Evolutionary conservation across 2,329 filamentous ascomycete species (phyloP), one percentile per base, ranked within the genome.

Genomic region (Ophiostoma ulmi): DNA sequence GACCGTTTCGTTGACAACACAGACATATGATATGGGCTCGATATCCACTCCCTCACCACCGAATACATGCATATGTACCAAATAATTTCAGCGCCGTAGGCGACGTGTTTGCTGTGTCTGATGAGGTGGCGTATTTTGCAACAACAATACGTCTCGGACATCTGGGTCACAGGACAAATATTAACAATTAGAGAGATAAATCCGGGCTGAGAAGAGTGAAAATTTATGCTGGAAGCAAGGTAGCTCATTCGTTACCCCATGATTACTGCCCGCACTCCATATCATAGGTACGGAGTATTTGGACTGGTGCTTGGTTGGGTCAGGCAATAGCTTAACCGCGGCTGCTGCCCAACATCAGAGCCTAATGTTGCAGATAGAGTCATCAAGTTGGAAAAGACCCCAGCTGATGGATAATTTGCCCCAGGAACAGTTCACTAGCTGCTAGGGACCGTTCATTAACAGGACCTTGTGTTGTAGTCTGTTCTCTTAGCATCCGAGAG

Each of bases 301-400:
- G 31, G 20, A n/a, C 52, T 13, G 52, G 31, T 31, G 31, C 31
- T 31, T 31, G 31, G 31, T 31, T 31, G 31, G 31, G 31, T 31
- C 31, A 31, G 31, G 31, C 31, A 31, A 31, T 26, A 58, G 4
- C 22, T 31, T 11, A 22, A 10, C n/a, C 52, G n/a, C 52, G 13
- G 52, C n/a, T 58, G 52, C 52, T 58, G 52, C 52, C 52, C 52
- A 58, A 58, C 22, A 26, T 58, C 52, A 58, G n/a, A 58, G n/a
- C 52, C 52, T 26, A 58, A 58, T 11, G n/a, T n/a, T 58, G n/a
- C 52, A 58, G n/a, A 58, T 58, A 58, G 52, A 26, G 22, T 48
- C 44, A 26, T 10, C 8, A 58, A 58, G 52, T 58, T 22, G 52
- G 26, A 58, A 58, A 31, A 58, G 52, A 13, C 52, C 52, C 52